A percentile compares a stretch with the other conserved stretches of the same genome.
phyloP scores from a whole-genome alignment of 148 eudicot genomes.

The Diospyros lotus region DNA sequence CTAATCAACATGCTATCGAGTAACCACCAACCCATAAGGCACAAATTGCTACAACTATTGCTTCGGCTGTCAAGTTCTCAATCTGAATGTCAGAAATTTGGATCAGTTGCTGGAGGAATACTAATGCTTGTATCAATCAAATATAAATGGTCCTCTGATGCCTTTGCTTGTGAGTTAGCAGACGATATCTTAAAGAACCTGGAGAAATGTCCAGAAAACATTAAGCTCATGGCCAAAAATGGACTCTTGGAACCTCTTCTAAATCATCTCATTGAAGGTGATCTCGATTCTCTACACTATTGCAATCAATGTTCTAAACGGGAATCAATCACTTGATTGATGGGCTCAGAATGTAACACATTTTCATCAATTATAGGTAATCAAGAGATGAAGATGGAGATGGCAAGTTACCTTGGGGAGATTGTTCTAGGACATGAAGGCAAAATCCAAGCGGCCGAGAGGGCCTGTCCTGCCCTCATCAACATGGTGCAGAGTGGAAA shows the following conservation, averaged over 20 bases:
- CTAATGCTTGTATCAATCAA: conserved; percentile 53
- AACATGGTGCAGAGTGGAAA: conserved; percentile 60
- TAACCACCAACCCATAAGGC: conserved; percentile 55
- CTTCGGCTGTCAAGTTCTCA: conserved; percentile 54
- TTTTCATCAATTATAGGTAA: conserved; percentile 20
- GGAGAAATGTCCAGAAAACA: conserved; percentile 50
- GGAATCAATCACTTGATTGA: too few species aligned
- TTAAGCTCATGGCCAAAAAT: conserved; percentile 81
- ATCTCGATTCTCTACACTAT: conserved; percentile 6
- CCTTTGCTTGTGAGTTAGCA: conserved; percentile 54
- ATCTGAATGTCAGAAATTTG: conserved; percentile 38
- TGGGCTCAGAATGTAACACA: too few species aligned
- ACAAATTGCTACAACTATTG: conserved; percentile 52
- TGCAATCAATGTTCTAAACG: too few species aligned
- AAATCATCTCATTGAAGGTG: conserved; percentile 62
- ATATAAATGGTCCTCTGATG: conserved; percentile 41
- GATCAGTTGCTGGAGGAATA: conserved; percentile 49
- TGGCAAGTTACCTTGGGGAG: conserved; percentile 70
- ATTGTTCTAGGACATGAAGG: conserved; percentile 51
- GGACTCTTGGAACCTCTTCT: conserved; percentile 71
- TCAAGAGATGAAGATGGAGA: conserved; percentile 58
- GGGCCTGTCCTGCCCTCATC: conserved; percentile 55
- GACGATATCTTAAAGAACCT: conserved; percentile 58
- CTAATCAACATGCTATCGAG: conserved; percentile 63
- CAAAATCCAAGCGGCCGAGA: conserved; percentile 52